Evolutionary conservation across 805 yeast species (phyloP).

Genomic region (Kockiozyma suomiensis): DNA sequence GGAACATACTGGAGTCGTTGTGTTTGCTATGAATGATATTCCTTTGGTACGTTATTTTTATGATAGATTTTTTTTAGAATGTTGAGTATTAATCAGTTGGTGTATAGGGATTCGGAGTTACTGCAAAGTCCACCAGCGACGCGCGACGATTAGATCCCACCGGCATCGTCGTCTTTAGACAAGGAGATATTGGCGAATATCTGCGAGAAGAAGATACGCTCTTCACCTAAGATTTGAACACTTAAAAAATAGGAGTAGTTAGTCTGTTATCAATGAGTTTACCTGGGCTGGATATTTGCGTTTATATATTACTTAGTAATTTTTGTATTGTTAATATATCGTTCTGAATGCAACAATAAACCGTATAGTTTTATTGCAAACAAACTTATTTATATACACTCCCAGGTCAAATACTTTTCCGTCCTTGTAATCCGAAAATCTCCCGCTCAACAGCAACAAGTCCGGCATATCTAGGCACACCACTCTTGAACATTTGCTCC

Average conservation of each 20-base stretch:
- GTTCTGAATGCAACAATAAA: not conserved
- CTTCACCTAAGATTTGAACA: conserved; percentile 46
- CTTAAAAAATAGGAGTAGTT: not conserved
- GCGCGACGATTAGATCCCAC: conserved; percentile 89
- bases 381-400: not conserved
- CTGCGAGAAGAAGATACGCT: conserved; percentile 96
- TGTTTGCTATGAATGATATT: conserved; percentile 84
- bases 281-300: no score
- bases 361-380: not conserved
- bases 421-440: conserved; percentile 47
- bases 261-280: no score
- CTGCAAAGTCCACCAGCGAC: conserved; percentile 88
- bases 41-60: conserved; percentile 52
- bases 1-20: conserved; percentile 94
- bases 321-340: not conserved
- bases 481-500: conserved; percentile 23
- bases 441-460: conserved; percentile 54
- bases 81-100: not conserved
- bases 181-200: conserved; percentile 96
- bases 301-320: not conserved
- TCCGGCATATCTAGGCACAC: conserved; percentile 43
- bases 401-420: not conserved
- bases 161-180: conserved; percentile 92
- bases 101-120: conserved; percentile 81
- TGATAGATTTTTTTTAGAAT: not conserved